phyloP scores from a whole-genome alignment of 805 yeast species.

The Wickerhamiella alocasiicola region DNA sequence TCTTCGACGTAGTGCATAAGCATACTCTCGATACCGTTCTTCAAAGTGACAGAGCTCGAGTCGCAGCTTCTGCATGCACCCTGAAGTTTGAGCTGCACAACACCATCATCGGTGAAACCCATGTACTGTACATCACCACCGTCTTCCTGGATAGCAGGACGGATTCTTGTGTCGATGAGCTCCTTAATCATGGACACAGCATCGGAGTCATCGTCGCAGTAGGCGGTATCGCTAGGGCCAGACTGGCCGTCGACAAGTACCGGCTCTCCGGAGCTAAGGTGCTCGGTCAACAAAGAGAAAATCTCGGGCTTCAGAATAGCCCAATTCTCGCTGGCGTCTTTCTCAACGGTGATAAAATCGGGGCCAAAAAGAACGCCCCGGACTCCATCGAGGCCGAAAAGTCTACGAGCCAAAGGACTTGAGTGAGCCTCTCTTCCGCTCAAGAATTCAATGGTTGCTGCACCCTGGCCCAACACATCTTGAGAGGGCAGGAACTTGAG shows the following conservation, averaged over 20 bases:
- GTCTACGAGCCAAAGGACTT: constrained; percentile 65
- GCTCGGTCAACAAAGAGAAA: constrained; percentile 37
- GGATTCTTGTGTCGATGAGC: constrained; percentile 80
- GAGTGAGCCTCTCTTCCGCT: constrained; percentile 62
- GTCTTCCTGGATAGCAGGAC: constrained; percentile 97
- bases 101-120: constrained; percentile 79
- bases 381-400: constrained; percentile 67
- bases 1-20: constrained; percentile 93
- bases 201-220: constrained; percentile 60
- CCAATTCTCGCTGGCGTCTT: constrained; percentile 50
- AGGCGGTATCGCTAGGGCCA: constrained; percentile 32
- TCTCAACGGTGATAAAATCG: constrained; percentile 74
- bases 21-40: constrained; percentile 96
- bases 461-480: constrained; percentile 48
- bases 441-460: constrained; percentile 54
- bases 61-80: constrained; percentile 97
- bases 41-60: constrained; percentile 78
- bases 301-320: constrained; percentile 57
- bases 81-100: constrained; percentile 74
- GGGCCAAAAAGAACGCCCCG: constrained; percentile 67
- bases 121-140: constrained; percentile 93
- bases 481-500: constrained; percentile 70
- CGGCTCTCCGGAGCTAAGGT: constrained; percentile 36
- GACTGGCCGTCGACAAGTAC: constrained; percentile 33
- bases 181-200: constrained; percentile 83